phyloP scores from a whole-genome alignment of 2,329 filamentous ascomycete species.

The Pseudogymnoascus pannorum region DNA sequence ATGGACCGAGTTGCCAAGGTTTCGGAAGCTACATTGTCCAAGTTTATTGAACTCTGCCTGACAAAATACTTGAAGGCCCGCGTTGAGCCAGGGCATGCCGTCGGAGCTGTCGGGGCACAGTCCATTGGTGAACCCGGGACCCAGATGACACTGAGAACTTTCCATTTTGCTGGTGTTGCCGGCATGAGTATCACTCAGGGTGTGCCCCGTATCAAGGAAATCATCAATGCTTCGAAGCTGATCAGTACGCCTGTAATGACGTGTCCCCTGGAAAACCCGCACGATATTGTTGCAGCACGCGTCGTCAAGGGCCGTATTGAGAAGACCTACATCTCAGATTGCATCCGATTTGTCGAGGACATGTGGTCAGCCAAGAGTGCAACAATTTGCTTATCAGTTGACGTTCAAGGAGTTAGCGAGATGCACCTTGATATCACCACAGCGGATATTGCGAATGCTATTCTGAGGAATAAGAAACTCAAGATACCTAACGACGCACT shows the following conservation, averaged over 20 bases:
- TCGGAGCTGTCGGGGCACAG: conserved; percentile 92
- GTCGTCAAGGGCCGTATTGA: conserved; percentile 91
- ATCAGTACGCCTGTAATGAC: conserved; percentile 94
- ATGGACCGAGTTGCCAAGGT: conserved; percentile 74
- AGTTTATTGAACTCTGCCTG: conserved; percentile 76
- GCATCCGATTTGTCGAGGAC: conserved; percentile 75
- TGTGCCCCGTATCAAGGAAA: conserved; percentile 99
- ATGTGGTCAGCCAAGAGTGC: conserved; percentile 73
- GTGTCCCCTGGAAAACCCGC: conserved; percentile 72
- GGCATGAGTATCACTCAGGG: conserved; percentile 99
- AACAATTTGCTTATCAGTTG: conserved; percentile 74
- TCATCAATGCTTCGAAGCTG: conserved; percentile 92
- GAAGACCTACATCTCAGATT: conserved; percentile 83
- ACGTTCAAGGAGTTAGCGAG: conserved; percentile 68
- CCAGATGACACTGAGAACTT: conserved; percentile 98
- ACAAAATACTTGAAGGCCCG: conserved; percentile 86
- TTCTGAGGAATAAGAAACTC: conserved; percentile 74
- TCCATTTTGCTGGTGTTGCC: conserved; percentile 99
- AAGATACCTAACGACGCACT: conserved; percentile 65
- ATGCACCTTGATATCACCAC: conserved; percentile 75
- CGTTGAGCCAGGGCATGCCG: conserved; percentile 89
- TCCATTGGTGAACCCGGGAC: conserved; percentile 98
- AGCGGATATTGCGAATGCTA: conserved; percentile 66
- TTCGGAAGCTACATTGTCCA: conserved; percentile 62
- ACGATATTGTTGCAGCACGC: conserved; percentile 70